Evolutionary conservation across 164 flowering plant species (phyloP), one percentile per base, ranked within the genome.

Genomic region (Taxillus chinensis): DNA sequence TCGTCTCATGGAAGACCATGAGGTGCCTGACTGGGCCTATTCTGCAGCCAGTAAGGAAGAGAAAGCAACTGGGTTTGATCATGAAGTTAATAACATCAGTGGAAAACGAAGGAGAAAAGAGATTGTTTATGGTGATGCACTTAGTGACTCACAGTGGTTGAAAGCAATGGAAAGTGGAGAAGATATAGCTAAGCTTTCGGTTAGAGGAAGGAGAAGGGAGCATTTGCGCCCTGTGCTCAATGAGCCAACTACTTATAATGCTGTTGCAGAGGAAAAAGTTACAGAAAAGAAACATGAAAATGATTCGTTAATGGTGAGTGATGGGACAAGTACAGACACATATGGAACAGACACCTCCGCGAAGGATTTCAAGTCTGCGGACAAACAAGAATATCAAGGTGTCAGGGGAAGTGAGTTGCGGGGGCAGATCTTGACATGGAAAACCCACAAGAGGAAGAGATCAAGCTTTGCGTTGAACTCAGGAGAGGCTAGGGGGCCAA

Each of bases 1-100:
- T 63, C 89, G 99, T 57, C 84, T 95, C 54, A 91, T 95, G 96
- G 93, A 89, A 69, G 97, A 91, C 17, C 88, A 89, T 57, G 97
- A 95, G 75, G 97, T 95, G 40, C 97, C 97, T 2, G 99, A 91
- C 55, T 95, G 96, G 97, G 99, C 80, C 37, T 91, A 85, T 68
- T 27, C 83, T 39, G 65, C 68, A 6, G 77, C 75, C 7, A 54
- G 62, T 16, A 73, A 69, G 54, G 83, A 68, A 41, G 81, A 63
- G 7, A 77, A 75, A 59, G 55, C 66, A 40, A 85, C 78, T 68
- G 74, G 77, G 39, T 70, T 73, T 13, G 79, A 78, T 37, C 57
- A 64, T 17, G 74, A 79, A 3, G 70, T 39, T 52, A 60, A 63
- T 49, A 74, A 56, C 60, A 39, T 82, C 49, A 72, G 77, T 7